Evolutionary conservation across 345 rosid species (phyloP).

Genomic region (Kernera saxatilis): DNA sequence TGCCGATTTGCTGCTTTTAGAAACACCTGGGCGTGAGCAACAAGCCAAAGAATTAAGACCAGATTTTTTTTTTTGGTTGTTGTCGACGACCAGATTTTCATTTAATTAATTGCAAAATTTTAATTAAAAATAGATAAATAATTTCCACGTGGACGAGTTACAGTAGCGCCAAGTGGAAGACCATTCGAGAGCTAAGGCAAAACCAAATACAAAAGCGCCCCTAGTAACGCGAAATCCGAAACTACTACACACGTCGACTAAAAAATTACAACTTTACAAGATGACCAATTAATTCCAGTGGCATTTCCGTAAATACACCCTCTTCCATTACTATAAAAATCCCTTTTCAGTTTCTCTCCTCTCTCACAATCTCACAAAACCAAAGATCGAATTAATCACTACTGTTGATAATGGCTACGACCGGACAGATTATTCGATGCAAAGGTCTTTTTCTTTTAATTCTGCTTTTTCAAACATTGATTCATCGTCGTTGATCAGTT

Average conservation of each 20-base stretch:
- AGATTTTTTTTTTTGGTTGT: too few species aligned
- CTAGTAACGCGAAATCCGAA: background rate
- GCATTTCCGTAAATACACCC: background rate
- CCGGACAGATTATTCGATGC: constrained; percentile 66
- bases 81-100: background rate
- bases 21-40: constrained; percentile 10
- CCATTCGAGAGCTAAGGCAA: background rate
- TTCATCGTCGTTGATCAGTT: background rate
- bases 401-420: constrained; percentile 34
- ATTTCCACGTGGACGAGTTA: background rate
- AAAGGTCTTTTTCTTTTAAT: constrained; percentile 36
- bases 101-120: background rate
- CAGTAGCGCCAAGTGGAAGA: constrained; percentile 8
- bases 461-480: background rate
- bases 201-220: constrained; percentile 22
- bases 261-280: too few species aligned
- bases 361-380: background rate
- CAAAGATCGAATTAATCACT: background rate
- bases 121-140: background rate
- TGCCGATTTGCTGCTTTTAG: background rate
- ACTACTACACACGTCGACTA: background rate
- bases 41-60: background rate
- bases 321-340: background rate
- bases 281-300: background rate
- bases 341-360: background rate